Percentiles rank a stretch among this genome's conserved stretches.
These are phyloP conservation scores for grape (Vitis vinifera) DNA, from an alignment of 164 flowering plant genomes.

Conservation along the genomic window DNA sequence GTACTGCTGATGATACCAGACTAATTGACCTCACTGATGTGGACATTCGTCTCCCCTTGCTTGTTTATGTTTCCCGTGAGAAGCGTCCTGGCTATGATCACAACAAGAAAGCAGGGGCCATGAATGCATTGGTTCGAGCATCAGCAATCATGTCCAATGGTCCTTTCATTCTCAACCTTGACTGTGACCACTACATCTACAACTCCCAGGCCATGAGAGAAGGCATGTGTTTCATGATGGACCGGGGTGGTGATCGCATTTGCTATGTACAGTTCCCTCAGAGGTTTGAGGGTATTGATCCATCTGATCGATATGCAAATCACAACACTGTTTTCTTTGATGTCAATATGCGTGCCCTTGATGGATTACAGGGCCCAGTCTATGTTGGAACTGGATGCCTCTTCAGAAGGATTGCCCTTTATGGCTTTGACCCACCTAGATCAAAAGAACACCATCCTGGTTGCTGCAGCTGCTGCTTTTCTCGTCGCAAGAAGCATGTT, in stretches of 20 bases:
- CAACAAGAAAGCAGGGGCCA: conserved; percentile 84
- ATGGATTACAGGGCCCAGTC: conserved; percentile 74
- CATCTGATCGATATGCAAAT: conserved; percentile 80
- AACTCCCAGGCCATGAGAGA: conserved; percentile 74
- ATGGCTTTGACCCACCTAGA: conserved; percentile 77
- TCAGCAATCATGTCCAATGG: conserved; percentile 84
- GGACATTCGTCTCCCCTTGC: conserved; percentile 73
- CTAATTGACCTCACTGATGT: conserved; percentile 54
- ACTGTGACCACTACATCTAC: conserved; percentile 78
- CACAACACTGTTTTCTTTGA: conserved; percentile 80
- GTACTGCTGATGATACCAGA: conserved; percentile 36
- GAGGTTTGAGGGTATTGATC: conserved; percentile 77
- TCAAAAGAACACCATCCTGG: conserved; percentile 51
- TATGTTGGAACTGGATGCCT: conserved; percentile 87
- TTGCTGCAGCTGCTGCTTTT: conserved; percentile 47
- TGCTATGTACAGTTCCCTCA: conserved; percentile 84
- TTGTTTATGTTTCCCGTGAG: conserved; percentile 78
- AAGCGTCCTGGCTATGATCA: conserved; percentile 81
- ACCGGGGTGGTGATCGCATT: conserved; percentile 70
- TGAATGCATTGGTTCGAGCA: conserved; percentile 77
- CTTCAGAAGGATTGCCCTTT: conserved; percentile 62
- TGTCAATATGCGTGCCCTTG: conserved; percentile 78
- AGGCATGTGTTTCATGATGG: conserved; percentile 92
- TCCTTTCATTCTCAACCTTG: conserved; percentile 75
- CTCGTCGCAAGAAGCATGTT: conserved; percentile 30